Evolutionary conservation across 1,284 basidiomycete species (phyloP).

Genomic region (Ustilago hordei): DNA sequence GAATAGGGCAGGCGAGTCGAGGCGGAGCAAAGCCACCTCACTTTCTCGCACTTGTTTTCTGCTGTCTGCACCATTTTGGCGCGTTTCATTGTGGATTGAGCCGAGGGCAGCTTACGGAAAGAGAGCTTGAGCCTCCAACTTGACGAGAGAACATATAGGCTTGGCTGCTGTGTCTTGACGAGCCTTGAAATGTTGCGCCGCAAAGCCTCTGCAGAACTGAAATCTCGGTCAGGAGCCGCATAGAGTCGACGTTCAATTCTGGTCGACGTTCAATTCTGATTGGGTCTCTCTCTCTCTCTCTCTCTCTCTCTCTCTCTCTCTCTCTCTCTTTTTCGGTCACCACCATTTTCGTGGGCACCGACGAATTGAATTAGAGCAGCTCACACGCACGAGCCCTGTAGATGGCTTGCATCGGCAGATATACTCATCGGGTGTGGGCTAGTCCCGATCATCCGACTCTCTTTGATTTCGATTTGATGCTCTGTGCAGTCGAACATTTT

Average conservation of each 20-base stretch:
- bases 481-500: background rate
- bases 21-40: constrained; percentile 1
- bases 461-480: background rate
- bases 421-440: background rate
- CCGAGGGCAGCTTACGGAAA: background rate
- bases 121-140: background rate
- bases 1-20: background rate
- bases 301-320: background rate
- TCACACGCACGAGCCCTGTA: background rate
- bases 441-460: background rate
- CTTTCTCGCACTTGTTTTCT: background rate
- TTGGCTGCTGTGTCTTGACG: background rate
- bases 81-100: background rate
- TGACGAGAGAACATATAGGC: background rate
- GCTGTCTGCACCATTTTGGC: background rate
- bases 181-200: background rate
- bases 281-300: background rate
- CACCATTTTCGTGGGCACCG: too few species aligned
- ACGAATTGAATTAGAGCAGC: background rate
- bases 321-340: background rate
- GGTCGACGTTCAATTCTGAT: background rate
- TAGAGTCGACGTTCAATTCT: background rate
- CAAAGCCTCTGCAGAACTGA: background rate
- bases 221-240: background rate
- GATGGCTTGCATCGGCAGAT: background rate